Base-by-base conservation (phyloP, 768 basidiomycete genomes). In the Macrocybe gigantea region DNA sequence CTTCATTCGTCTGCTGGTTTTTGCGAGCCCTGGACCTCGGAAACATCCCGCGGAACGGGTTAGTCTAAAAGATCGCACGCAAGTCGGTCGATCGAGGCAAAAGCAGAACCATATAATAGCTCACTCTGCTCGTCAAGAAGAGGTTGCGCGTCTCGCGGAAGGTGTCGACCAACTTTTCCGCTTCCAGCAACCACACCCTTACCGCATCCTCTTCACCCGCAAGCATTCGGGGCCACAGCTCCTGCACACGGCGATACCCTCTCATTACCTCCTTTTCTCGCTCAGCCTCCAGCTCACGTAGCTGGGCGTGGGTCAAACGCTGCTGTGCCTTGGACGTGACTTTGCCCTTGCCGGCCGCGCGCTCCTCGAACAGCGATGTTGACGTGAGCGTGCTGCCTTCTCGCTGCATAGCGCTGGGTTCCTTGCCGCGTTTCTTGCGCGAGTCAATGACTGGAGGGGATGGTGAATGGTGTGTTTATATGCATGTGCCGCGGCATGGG, bases 91-190 rank as follows among this genome's bases (percentile, higher is more conserved):
- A n/a, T 44, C 42, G 35, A 15, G 32, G 13, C 38, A 42, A 29
- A 9, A 29, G 14, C 13, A 33, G 47, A 50, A 44, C 6, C 0
- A 33, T 35, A 42, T 38, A 35, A 41, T 2, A 14, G 65, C 81
- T 56, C 50, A 93, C 93, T 56, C 84, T 68, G 30, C 83, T 83
- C 2, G 85, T 82, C 56, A 85, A 73, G 60, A 95, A 99, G 53
- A 97, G 61, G 51, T 83, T 79, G 51, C 84, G 77, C 1, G 93
- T 93, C 68, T 93, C 85, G 45, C 95, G 72, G 67, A 93, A 97
- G 62, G 80, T 83, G 51, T 96, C 93, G 3, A 96, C 77, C 40
- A 99, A 70, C 55, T 80, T 85, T 60, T 91, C 89, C 0, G 92
- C 91, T 56, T 91, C 83, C 30, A 84, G 60, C 53, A 95, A 67